Conservation (phyloP, 2,329 filamentous ascomycete genomes). For the Leptographium radiaticola region DNA sequence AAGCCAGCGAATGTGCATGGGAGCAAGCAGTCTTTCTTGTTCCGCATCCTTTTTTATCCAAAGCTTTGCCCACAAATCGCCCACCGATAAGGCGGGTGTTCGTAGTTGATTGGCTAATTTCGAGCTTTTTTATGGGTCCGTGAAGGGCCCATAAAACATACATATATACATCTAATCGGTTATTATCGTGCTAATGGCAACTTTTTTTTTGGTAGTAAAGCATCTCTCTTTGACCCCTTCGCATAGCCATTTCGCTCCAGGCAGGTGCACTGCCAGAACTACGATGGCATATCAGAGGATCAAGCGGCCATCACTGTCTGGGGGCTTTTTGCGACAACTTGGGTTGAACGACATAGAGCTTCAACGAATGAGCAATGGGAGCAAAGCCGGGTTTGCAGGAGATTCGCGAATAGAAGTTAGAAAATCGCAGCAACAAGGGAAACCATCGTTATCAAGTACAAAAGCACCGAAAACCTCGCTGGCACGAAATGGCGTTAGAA, state of each 20-base stretch:
- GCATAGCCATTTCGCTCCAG: background rate
- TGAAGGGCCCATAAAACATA: too few relatives aligned
- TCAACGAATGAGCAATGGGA: conserved; percentile 9
- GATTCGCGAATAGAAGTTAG: background rate
- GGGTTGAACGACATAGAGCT: conserved; percentile 17
- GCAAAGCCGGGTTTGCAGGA: conserved; percentile 3
- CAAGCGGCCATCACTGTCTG: conserved; percentile 5
- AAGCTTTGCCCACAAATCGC: background rate
- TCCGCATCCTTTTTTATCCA: background rate
- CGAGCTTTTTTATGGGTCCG: too few relatives aligned
- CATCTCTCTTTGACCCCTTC: background rate
- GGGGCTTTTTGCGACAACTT: conserved; percentile 20
- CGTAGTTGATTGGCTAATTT: too few relatives aligned
- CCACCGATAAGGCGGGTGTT: too few relatives aligned
- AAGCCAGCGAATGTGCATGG: background rate
- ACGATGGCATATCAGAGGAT: conserved; percentile 3
- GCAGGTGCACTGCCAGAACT: background rate
- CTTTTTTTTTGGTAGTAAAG: background rate
- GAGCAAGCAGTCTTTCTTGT: background rate
- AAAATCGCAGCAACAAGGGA: background rate
- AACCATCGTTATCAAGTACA: background rate
- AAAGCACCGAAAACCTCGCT: background rate
- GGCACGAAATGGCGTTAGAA: background rate
- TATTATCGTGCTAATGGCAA: too few relatives aligned
- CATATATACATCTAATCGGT: too few relatives aligned